Conservation (phyloP, 805 yeast genomes). For the Wickerhamomyces ciferrii region DNA sequence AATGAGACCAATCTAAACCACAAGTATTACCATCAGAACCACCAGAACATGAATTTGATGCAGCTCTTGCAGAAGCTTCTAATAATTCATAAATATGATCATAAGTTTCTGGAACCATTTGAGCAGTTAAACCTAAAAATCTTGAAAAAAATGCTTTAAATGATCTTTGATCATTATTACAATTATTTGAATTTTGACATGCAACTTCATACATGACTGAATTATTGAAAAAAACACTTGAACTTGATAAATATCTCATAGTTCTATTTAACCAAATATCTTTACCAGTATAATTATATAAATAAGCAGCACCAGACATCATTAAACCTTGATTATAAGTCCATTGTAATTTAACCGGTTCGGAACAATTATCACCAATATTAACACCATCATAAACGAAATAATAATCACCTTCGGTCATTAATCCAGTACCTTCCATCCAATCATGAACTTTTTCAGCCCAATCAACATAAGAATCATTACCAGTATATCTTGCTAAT, state of each 20-base stretch:
- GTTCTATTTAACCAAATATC: slow-evolving; percentile 64
- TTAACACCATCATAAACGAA: slow-evolving; percentile 62
- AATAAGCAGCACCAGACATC: slow-evolving; percentile 74
- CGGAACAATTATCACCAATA: slow-evolving; percentile 53
- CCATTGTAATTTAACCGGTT: slow-evolving; percentile 64
- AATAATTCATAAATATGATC: slow-evolving; percentile 27
- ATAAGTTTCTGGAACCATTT: slow-evolving; percentile 54
- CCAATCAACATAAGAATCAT: slow-evolving; percentile 69
- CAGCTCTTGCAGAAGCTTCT: slow-evolving; percentile 58
- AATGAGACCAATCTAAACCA: slow-evolving; percentile 71
- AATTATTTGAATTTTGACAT: slow-evolving; percentile 57
- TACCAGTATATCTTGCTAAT: slow-evolving; percentile 75
- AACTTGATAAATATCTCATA: slow-evolving; percentile 46
- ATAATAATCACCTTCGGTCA: slow-evolving; percentile 24
- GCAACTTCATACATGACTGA: slow-evolving; percentile 75
- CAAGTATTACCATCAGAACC: slow-evolving; percentile 87
- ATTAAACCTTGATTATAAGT: slow-evolving; percentile 80
- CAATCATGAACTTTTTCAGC: slow-evolving; percentile 77
- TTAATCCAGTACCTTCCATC: slow-evolving; percentile 48
- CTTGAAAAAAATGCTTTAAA: slow-evolving; percentile 83
- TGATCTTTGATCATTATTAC: slow-evolving; percentile 88
- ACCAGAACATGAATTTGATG: slow-evolving; percentile 81
- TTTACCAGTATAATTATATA: slow-evolving; percentile 69
- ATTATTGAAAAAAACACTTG: slow-evolving; percentile 48
- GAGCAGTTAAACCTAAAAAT: slow-evolving; percentile 68